Conservation (phyloP, 257 asterid genomes). For the Ilex aquifolium region DNA sequence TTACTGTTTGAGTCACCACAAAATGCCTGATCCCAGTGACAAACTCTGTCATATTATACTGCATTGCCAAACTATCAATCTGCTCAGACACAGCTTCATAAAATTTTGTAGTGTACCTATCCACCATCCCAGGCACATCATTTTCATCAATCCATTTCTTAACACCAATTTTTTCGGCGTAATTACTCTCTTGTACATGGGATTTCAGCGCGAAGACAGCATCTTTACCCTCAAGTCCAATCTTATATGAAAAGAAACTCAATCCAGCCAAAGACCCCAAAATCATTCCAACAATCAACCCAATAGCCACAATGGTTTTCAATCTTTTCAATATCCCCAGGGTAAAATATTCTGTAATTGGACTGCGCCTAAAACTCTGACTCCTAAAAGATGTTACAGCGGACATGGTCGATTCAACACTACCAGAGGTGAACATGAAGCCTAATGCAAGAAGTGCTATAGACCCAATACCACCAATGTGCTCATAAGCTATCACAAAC, state of each 20-base stretch:
- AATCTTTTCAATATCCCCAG: conserved; percentile 54
- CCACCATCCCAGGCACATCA: conserved; percentile 91
- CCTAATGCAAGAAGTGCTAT: conserved; percentile 61
- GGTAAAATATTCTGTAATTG: conserved; percentile 66
- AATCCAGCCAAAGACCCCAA: conserved; percentile 65
- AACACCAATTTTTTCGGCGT: conserved; percentile 89
- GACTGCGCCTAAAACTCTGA: conserved; percentile 68
- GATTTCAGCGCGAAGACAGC: conserved; percentile 76
- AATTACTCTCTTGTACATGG: conserved; percentile 82
- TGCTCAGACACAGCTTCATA: conserved; percentile 79
- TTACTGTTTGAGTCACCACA: conserved; percentile 34
- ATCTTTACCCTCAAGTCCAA: conserved; percentile 87
- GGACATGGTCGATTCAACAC: conserved; percentile 75
- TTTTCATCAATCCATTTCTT: conserved; percentile 94
- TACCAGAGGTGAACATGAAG: conserved; percentile 49
- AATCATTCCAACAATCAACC: conserved; percentile 74
- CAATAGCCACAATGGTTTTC: conserved; percentile 83
- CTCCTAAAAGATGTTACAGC: conserved; percentile 63
- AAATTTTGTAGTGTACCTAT: conserved; percentile 58
- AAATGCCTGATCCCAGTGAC: conserved; percentile 73
- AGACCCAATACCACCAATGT: conserved; percentile 58
- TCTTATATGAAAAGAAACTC: conserved; percentile 76
- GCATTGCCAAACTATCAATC: conserved; percentile 73
- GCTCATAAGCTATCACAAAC: conserved; percentile 76
- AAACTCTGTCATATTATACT: conserved; percentile 84